Conservation (phyloP, 495 filamentous ascomycete species). For the Lasiosphaeria ovina region DNA sequence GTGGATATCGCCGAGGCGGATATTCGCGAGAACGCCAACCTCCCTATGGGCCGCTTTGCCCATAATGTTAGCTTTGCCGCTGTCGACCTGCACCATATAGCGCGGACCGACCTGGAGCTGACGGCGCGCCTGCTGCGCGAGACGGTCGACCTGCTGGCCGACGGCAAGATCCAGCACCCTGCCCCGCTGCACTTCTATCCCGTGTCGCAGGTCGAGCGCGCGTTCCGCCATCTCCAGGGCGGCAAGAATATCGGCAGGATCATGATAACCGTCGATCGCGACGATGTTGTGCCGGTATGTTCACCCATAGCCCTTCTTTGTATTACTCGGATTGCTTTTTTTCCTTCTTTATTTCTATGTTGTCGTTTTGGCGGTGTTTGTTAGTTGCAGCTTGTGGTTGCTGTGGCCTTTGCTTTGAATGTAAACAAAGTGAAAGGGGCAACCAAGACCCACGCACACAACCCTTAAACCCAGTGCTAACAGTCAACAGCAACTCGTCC, state of each 20-base stretch:
- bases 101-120: conserved; percentile 6
- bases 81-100: conserved; percentile 23
- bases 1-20: conserved; percentile 51
- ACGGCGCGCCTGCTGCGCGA: not conserved
- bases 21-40: conserved; percentile 24
- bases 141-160: conserved; percentile 3
- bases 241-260: conserved; percentile 21
- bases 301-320: not conserved
- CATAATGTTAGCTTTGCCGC: conserved; percentile 28
- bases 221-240: conserved; percentile 19
- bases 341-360: not conserved
- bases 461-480: no score
- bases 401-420: no score
- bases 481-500: not conserved
- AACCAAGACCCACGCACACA: not conserved
- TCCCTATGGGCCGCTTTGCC: conserved; percentile 36
- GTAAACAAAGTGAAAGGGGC: not conserved
- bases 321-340: not conserved
- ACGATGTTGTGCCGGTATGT: conserved; percentile 6
- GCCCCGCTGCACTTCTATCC: conserved; percentile 15
- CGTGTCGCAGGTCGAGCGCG: conserved; percentile 13
- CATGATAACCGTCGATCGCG: not conserved
- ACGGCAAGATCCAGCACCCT: conserved; percentile 1
- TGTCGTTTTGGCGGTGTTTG: no score
- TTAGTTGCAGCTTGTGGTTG: no score